Base-by-base conservation (phyloP, 1,284 basidiomycete species). In the Puccinia horiana region DNA sequence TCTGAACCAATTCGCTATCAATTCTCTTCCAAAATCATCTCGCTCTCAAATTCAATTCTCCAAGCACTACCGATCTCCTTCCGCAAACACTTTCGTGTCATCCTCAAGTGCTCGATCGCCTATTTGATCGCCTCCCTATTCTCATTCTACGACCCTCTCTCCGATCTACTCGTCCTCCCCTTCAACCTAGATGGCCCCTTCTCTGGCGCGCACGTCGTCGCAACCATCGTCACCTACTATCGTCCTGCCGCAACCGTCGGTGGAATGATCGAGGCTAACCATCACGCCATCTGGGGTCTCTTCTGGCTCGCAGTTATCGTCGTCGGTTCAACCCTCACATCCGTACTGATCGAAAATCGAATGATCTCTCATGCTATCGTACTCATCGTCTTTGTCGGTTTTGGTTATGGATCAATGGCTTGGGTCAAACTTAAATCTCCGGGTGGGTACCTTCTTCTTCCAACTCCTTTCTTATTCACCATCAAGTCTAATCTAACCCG, bases 51-150 rank as follows among this genome's bases (percentile, higher is more conserved):
- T 12, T 37, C 26, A 32, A 32, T 29, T 42, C 12, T 47, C 14
- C 42, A 20, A 18, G 2, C 26, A 26, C 58, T 74, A 9, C 79
- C 79, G 3, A 65, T 23, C 16, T 56, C 65, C 32, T 65, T 81
- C 58, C 12, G 56, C 23, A 56, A 42, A 29, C 12, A 72, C 54
- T 90, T 91, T 83, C 90, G 90, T 61, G 93, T 93, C 85, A 91
- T 98, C 72, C 87, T 95, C 85, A 98, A 98, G 88, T 99, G 96
- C 87, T 91, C 92, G 0, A 88, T 98, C 14, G 93, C 96, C 0
- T 99, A 99, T 87, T 91, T 95, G 82, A 87, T 98, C 83, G 95
- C 91, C 2, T 95, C 94, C 0, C 89, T 98, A 14, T 98, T 98
- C 89, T 98, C 96, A 0, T 98, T 95, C 86, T 91, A 92, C 11